Base-by-base conservation (phyloP, 257 asterid species). In the Solanum sejunctum region DNA sequence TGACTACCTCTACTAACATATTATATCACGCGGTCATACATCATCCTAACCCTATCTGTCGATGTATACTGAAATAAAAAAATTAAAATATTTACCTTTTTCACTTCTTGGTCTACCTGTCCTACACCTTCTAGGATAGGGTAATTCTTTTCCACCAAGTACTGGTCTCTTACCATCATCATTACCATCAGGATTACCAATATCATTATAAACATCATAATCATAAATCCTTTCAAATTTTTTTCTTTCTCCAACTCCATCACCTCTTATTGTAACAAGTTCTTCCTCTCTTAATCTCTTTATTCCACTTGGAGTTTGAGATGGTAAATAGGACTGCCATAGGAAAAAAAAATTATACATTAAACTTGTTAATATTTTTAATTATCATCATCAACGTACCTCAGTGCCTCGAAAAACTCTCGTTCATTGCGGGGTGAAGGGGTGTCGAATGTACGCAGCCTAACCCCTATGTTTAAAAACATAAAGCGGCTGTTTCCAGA, bases 171-270 rank as follows among this genome's bases (percentile, higher is more conserved):
- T 88, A 66, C 0, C 85, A 32, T 69, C 77, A 47, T 95, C 28
- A 36, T 39, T 70, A 1, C 11, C 7, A 41, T 94, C 95, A 1
- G 98, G 93, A 16, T 92, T 89, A 1, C 98, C 98, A 12, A 95
- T 87, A 87, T 95, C 98, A 66, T 95, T 95, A 84, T 95, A 95
- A 21, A 92, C 93, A 64, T 95, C 98, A 72, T 95, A 95, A 32
- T 95, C 98, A 52, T 95, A 95, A 2, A 95, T 81, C 72, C 96
- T 88, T 17, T 93, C 98, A 28, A 77, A 69, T 4, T 1, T 15
- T 84, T 93, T 83, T 45, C 96, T 92, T 61, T 92, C 78, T 17
- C 97, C 97, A 23, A 67, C 11, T 66, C 98, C 97, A 72, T 93
- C 90, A 0, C 98, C 98, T 47, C 97, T 91, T 0, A 90, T 67